These are phyloP conservation scores for Cladophialophora chaetospira DNA, from an alignment of 2,329 filamentous ascomycete species.

Conservation along the genomic window DNA sequence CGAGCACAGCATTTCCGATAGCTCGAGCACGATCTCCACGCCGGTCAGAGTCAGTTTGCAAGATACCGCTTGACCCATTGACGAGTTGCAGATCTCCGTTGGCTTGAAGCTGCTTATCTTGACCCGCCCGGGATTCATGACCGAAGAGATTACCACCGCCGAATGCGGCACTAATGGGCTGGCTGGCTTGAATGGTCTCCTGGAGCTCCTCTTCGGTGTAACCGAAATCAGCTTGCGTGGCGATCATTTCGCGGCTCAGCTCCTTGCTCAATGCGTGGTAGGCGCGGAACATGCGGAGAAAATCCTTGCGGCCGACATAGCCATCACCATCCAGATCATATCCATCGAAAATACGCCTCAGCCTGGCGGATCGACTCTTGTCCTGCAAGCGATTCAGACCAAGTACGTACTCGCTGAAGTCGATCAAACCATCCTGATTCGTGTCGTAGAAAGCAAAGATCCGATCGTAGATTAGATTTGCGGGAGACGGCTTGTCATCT, in stretches of 20 bases:
- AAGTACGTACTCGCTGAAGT: slow-evolving; percentile 86
- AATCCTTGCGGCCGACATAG: slow-evolving; percentile 81
- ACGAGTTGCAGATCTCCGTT: slow-evolving; percentile 67
- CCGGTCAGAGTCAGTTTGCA: slow-evolving; percentile 63
- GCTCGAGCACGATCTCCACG: slow-evolving; percentile 63
- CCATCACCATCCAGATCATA: slow-evolving; percentile 92
- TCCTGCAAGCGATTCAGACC: slow-evolving; percentile 70
- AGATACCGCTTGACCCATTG: slow-evolving; percentile 53
- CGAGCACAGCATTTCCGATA: slow-evolving; percentile 50
- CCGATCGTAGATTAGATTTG: slow-evolving; percentile 90
- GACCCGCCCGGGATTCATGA: slow-evolving; percentile 61
- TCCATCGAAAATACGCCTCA: slow-evolving; percentile 76
- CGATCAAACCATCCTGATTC: slow-evolving; percentile 84
- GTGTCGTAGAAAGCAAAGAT: slow-evolving; percentile 97
- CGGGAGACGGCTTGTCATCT: slow-evolving; percentile 72
- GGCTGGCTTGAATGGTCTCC: slow-evolving; percentile 72
- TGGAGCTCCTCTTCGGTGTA: slow-evolving; percentile 74
- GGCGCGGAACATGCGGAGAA: slow-evolving; percentile 85
- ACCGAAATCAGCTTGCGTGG: slow-evolving; percentile 75
- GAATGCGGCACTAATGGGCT: slow-evolving; percentile 77
- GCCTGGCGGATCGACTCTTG: slow-evolving; percentile 62
- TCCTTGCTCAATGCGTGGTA: slow-evolving; percentile 91
- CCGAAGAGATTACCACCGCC: slow-evolving; percentile 68
- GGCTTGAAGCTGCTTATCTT: slow-evolving; percentile 66
- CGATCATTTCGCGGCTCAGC: slow-evolving; percentile 80